Evolutionary conservation across 2,329 filamentous ascomycete genomes (phyloP), one percentile per base, ranked within the genome.

Genomic region (Fusarium nurragi): DNA sequence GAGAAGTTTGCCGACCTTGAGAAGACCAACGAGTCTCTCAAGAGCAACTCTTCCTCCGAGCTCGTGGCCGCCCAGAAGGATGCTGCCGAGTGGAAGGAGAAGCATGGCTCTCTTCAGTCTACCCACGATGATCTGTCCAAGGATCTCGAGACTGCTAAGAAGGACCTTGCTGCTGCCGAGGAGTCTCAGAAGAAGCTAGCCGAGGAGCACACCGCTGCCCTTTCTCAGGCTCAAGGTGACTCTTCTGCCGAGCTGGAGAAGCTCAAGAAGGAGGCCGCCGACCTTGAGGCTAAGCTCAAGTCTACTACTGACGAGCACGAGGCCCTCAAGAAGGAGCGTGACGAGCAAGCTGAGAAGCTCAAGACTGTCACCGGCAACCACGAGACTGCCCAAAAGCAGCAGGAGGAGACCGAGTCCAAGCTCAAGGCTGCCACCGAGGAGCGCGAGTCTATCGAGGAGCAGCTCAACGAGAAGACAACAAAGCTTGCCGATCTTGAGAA

Each of bases 31-130:
- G 65, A 70, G 54, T 46, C 48, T 23, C 56, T 74, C 6, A 74
- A 75, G 68, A 73, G 69, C 41, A 67, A 76, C 40, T 72, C 77
- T 14, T 74, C 75, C 19, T 68, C 71, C 25, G 73, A 77, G 43
- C 50, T 75, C n/a, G 66, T 67, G 6, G 63, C 74, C 19, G 66
- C 75, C 30, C 67, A 74, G 73, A 74, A 74, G 65, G 71, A 73
- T 22, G 59, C 65, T 26, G 66, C 67, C 21, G 68, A 71, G 28
- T 64, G 68, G 61, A 65, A 73, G 57, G 70, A 69, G 37, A 75
- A 76, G 70, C 65, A 72, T 22, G 30, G 32, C 25, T 51, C 62
- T 40, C 66, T 73, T 26, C 58, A 73, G 49, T 45, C 59, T 19
- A 55, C 69, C 23, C 67, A 70, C 38, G 71, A 71, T 49, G 50